These are phyloP conservation scores for Stagonosporopsis chrysanthemi DNA, from an alignment of 2,329 filamentous ascomycete species.

Conservation along the genomic window DNA sequence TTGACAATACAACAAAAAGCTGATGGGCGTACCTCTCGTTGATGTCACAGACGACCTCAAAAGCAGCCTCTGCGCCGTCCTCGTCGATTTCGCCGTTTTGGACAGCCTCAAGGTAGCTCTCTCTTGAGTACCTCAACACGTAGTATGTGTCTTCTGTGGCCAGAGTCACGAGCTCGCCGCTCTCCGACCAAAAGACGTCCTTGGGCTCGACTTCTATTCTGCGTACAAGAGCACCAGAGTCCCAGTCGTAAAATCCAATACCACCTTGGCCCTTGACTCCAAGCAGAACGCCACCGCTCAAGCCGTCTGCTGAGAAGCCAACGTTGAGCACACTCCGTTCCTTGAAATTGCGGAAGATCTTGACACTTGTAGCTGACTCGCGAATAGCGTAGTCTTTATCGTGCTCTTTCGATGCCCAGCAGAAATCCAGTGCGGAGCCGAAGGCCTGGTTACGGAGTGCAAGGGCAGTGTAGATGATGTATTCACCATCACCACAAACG, in stretches of 20 bases:
- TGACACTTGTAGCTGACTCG: slow-evolving; percentile 91
- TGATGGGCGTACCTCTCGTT: slow-evolving; percentile 75
- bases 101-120: slow-evolving; percentile 83
- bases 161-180: slow-evolving; percentile 88
- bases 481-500: slow-evolving; percentile 94
- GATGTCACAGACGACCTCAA: slow-evolving; percentile 95
- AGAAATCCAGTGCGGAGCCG: slow-evolving; percentile 93
- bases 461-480: slow-evolving; percentile 97
- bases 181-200: slow-evolving; percentile 94
- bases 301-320: slow-evolving; percentile 90
- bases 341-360: slow-evolving; percentile 97
- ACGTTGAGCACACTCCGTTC: slow-evolving; percentile 94
- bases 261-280: slow-evolving; percentile 95
- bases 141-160: slow-evolving; percentile 97
- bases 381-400: slow-evolving; percentile 98
- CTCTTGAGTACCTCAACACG: slow-evolving; percentile 87
- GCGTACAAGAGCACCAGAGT: slow-evolving; percentile 84
- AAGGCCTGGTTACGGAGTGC: slow-evolving; percentile 98
- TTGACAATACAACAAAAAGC: no score
- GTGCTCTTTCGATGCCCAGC: slow-evolving; percentile 96
- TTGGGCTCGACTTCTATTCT: slow-evolving; percentile 83
- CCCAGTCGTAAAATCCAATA: slow-evolving; percentile 96
- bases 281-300: slow-evolving; percentile 86
- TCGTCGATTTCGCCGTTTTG: slow-evolving; percentile 84
- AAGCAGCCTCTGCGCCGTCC: slow-evolving; percentile 93